A percentile compares a stretch with the other conserved stretches of the same genome.
phyloP scores from a whole-genome alignment of 2,329 filamentous ascomycete species.

The Fusarium incarnatum region DNA sequence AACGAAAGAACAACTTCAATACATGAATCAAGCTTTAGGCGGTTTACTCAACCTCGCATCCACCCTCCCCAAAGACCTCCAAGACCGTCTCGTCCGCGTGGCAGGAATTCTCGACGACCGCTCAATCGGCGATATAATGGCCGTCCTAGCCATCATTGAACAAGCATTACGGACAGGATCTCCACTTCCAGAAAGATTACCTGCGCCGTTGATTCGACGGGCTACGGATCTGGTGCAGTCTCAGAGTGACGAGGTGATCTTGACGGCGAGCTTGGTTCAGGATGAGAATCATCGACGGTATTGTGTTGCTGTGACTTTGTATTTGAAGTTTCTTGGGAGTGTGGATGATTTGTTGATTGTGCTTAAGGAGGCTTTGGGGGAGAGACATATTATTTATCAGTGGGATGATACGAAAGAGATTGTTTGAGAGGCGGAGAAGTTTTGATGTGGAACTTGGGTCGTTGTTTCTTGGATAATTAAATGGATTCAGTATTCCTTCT shows the following conservation, averaged over 20 bases:
- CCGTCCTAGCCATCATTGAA: constrained; percentile 59
- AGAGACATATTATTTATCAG: constrained; percentile 52
- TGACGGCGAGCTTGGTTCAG: constrained; percentile 51
- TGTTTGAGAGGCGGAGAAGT: background rate
- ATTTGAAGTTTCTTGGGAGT: constrained; percentile 56
- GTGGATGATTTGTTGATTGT: constrained; percentile 59
- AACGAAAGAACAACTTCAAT: constrained; percentile 47
- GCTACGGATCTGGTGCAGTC: constrained; percentile 46
- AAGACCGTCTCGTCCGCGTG: constrained; percentile 52
- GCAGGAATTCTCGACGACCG: constrained; percentile 57
- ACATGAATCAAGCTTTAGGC: constrained; percentile 51
- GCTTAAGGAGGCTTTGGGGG: constrained; percentile 58
- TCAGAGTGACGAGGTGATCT: constrained; percentile 38
- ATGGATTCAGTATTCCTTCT: fast-evolving
- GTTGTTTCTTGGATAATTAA: background rate
- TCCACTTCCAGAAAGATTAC: constrained; percentile 60
- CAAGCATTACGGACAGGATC: constrained; percentile 60
- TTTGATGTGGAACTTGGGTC: background rate
- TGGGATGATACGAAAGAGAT: constrained; percentile 40
- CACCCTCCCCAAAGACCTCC: constrained; percentile 55
- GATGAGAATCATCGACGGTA: constrained; percentile 59
- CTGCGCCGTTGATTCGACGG: constrained; percentile 58
- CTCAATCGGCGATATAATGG: constrained; percentile 63
- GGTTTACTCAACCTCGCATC: constrained; percentile 50
- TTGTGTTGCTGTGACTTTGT: constrained; percentile 59